Conservation (phyloP, 148 eudicot species). For the Chenopodium quinoa region DNA sequence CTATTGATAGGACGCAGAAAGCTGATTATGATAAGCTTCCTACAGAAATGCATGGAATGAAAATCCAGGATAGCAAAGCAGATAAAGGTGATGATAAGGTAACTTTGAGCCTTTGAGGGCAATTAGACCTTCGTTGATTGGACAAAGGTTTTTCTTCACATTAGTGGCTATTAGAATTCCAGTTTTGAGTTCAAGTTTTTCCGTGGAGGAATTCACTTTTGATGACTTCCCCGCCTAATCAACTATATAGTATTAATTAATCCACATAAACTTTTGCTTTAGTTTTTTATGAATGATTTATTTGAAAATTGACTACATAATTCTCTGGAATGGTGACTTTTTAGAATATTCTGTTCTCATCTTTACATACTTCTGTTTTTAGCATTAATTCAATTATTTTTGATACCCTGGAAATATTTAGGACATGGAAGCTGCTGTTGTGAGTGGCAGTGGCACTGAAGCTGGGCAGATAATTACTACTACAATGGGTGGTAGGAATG, state of each 20-base stretch:
- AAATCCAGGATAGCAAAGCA: constrained; percentile 52
- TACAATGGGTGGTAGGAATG: constrained; percentile 63
- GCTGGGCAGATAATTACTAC: constrained; percentile 81
- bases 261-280: neutral
- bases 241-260: neutral
- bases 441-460: constrained; percentile 81
- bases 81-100: constrained; percentile 46
- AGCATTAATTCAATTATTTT: neutral
- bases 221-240: neutral
- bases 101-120: constrained; percentile 18
- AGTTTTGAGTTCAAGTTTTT: neutral
- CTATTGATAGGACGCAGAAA: constrained; percentile 32
- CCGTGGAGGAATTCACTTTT: neutral
- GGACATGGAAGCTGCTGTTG: constrained; percentile 67
- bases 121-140: constrained; percentile 8
- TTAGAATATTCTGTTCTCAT: neutral
- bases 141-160: constrained; percentile 11
- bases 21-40: constrained; percentile 59
- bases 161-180: constrained; percentile 2
- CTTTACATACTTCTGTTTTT: neutral
- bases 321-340: neutral
- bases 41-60: constrained; percentile 64
- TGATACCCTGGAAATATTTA: constrained; percentile 16
- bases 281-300: neutral
- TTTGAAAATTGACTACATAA: neutral